A percentile compares a stretch with the other conserved stretches of the same genome.
Evolutionary conservation across 345 rosid species (phyloP).

Genomic region (Rhizophora apiculata): DNA sequence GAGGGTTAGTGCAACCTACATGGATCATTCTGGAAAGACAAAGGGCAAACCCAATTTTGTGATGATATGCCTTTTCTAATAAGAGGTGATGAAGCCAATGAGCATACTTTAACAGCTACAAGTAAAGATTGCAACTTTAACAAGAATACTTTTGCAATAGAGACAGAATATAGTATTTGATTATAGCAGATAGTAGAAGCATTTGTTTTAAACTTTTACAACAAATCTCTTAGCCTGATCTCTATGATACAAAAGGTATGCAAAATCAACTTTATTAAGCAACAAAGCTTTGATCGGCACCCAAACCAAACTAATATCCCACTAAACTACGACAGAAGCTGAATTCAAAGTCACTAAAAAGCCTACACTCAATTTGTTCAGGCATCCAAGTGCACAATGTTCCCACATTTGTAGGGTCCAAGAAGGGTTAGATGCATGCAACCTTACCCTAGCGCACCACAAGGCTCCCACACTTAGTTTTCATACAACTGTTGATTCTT

Average conservation of each 20-base stretch:
- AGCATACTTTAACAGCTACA: too few relatives aligned
- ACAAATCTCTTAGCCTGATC: neutral
- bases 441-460: too few relatives aligned
- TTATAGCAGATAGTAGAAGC: neutral
- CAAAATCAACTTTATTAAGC: neutral
- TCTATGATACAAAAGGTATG: neutral
- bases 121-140: slow-evolving; percentile 8
- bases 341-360: neutral
- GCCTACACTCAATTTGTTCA: too few relatives aligned
- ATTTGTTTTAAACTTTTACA: neutral
- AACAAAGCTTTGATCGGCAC: neutral
- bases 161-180: slow-evolving; percentile 11
- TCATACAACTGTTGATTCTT: neutral
- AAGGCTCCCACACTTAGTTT: too few relatives aligned
- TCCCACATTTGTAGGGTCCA: too few relatives aligned
- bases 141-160: neutral
- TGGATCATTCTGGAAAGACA: too few relatives aligned
- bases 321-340: neutral
- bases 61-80: too few relatives aligned
- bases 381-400: too few relatives aligned
- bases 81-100: too few relatives aligned
- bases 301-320: neutral
- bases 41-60: too few relatives aligned
- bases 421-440: too few relatives aligned
- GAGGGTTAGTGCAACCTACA: too few relatives aligned